Percentiles rank a stretch among this genome's conserved stretches.
These are phyloP conservation scores for Kalmusia sp. DNA, from an alignment of 2,329 filamentous ascomycete genomes.

Conservation along the genomic window DNA sequence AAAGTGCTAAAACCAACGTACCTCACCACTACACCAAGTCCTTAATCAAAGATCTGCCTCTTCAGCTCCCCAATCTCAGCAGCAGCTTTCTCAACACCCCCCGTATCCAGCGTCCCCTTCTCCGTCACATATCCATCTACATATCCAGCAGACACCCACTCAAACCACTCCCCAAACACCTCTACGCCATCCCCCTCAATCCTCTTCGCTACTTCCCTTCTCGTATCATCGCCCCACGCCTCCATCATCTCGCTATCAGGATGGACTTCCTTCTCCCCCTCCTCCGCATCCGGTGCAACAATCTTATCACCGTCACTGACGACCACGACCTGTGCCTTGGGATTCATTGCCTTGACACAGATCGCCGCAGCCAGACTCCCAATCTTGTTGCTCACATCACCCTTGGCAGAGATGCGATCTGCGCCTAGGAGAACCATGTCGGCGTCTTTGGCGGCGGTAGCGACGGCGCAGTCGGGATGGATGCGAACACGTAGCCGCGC, in stretches of 20 bases:
- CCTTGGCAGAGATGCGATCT: conserved; percentile 65
- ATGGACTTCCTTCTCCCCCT: conserved; percentile 47
- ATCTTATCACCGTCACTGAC: conserved; percentile 70
- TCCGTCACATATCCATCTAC: conserved; percentile 43
- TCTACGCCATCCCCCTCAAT: conserved; percentile 27
- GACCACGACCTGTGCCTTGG: conserved; percentile 59
- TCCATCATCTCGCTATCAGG: conserved; percentile 56
- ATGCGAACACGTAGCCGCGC: conserved; percentile 54
- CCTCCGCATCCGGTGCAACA: conserved; percentile 33
- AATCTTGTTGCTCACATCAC: conserved; percentile 71
- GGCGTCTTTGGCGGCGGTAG: conserved; percentile 58
- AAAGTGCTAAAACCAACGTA: background rate
- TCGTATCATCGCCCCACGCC: conserved; percentile 51
- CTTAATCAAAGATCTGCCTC: conserved; percentile 23
- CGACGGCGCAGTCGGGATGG: conserved; percentile 67
- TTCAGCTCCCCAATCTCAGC: conserved; percentile 26
- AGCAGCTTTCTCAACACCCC: conserved; percentile 23
- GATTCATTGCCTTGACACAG: conserved; percentile 59
- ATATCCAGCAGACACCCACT: conserved; percentile 37
- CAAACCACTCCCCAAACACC: conserved; percentile 49
- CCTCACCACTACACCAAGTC: background rate
- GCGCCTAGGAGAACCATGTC: conserved; percentile 70
- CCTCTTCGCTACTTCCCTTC: conserved; percentile 19
- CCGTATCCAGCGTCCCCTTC: conserved; percentile 21
- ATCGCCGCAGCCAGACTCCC: conserved; percentile 68